A percentile compares a stretch with the other conserved stretches of the same genome.
phyloP scores from a whole-genome alignment of 2,329 filamentous ascomycete species.

The Beauveria caledonica region DNA sequence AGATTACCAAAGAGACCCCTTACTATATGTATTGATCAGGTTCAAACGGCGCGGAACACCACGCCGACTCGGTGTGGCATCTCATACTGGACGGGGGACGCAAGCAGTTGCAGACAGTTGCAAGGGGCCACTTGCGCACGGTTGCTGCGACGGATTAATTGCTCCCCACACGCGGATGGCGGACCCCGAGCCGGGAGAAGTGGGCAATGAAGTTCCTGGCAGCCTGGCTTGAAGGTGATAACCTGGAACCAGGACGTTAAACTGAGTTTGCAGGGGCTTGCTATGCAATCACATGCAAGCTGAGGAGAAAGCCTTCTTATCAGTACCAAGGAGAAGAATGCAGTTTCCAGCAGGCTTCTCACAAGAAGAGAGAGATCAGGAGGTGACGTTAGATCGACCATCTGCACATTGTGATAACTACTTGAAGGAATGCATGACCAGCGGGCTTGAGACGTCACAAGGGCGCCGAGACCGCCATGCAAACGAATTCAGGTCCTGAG shows the following conservation, averaged over 20 bases:
- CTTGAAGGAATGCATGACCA: too few relatives aligned
- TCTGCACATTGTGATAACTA: too few relatives aligned
- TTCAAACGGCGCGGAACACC: not conserved
- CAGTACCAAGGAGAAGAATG: not conserved
- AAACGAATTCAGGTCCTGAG: not conserved
- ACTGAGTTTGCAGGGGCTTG: not conserved
- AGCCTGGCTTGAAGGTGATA: not conserved
- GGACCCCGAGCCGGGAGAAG: not conserved
- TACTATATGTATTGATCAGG: not conserved
- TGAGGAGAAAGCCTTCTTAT: not conserved
- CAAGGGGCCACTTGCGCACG: not conserved
- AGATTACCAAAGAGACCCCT: not conserved
- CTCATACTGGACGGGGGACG: not conserved
- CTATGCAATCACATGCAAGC: not conserved
- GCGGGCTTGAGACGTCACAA: not conserved
- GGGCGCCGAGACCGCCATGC: not conserved
- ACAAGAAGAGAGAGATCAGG: not conserved
- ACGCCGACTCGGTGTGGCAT: not conserved
- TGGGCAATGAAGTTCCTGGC: too few relatives aligned
- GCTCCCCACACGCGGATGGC: slow-evolving; percentile 5
- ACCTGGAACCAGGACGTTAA: not conserved
- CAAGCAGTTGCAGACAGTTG: not conserved
- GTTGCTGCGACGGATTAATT: not conserved
- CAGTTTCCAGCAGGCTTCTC: too few relatives aligned
- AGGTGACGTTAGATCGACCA: too few relatives aligned